A percentile compares a stretch with the other conserved stretches of the same genome.
Conservation (phyloP, 768 basidiomycete genomes). For the Rhizopogon vulgaris region DNA sequence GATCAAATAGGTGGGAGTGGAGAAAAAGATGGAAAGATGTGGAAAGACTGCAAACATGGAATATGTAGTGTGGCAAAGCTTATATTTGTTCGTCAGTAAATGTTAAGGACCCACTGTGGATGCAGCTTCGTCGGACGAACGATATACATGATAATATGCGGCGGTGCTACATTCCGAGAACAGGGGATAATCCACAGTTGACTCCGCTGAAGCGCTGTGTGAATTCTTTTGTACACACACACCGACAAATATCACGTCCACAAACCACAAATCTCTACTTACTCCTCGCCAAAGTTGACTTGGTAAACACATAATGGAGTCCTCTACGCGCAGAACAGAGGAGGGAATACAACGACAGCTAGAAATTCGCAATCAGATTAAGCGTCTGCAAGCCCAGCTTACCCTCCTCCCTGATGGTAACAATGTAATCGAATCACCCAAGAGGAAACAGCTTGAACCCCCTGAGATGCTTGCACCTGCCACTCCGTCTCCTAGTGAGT, state of each 20-base stretch:
- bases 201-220: too few relatives aligned
- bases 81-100: not conserved
- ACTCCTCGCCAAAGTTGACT: too few relatives aligned
- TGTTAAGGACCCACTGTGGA: not conserved
- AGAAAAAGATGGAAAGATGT: conserved; percentile 1
- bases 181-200: not conserved
- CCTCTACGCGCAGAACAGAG: conserved; percentile 36
- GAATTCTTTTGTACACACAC: too few relatives aligned
- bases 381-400: conserved; percentile 50
- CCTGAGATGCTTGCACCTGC: conserved; percentile 38
- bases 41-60: conserved; percentile 7
- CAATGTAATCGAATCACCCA: conserved; percentile 33
- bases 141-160: conserved; percentile 17
- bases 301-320: conserved; percentile 40
- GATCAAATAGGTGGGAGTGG: not conserved
- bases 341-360: conserved; percentile 37
- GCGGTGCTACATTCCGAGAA: too few relatives aligned
- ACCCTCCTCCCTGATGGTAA: conserved; percentile 24
- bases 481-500: conserved; percentile 65
- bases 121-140: not conserved
- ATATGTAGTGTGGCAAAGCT: conserved; percentile 11
- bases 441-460: conserved; percentile 35
- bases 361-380: conserved; percentile 51
- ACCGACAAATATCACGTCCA: conserved; percentile 18
- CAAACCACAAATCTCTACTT: not conserved